These are phyloP conservation scores for Pistacia integerrima DNA, from an alignment of 345 rosid genomes.

Conservation along the genomic window DNA sequence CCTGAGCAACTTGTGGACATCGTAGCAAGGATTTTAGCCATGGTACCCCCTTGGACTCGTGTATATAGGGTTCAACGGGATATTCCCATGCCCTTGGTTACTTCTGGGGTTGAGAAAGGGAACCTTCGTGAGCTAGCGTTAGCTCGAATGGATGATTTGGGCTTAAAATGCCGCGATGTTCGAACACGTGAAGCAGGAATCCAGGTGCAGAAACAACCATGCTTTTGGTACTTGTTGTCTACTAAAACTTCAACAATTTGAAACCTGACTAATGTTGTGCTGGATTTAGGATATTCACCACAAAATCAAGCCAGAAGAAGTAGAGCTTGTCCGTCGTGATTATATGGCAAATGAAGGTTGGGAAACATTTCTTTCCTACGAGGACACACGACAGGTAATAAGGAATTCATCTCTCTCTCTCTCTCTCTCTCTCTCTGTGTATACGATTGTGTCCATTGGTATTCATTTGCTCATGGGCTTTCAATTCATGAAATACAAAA, in stretches of 20 bases:
- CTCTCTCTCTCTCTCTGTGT: not conserved
- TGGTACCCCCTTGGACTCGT: slow-evolving; percentile 99
- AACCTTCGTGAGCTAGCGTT: slow-evolving; percentile 96
- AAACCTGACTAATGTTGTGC: slow-evolving; percentile 17
- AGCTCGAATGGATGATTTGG: slow-evolving; percentile 97
- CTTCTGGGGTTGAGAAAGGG: slow-evolving; percentile 99
- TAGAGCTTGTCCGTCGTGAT: slow-evolving; percentile 99
- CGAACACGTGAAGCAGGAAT: slow-evolving; percentile 99
- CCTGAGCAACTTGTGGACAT: slow-evolving; percentile 99
- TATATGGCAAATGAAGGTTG: slow-evolving; percentile 97
- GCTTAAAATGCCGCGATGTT: slow-evolving; percentile 97
- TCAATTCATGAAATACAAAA: not conserved
- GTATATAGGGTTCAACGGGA: slow-evolving; percentile 98
- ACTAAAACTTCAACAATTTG: slow-evolving; percentile 10
- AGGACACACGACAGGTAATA: slow-evolving; percentile 91
- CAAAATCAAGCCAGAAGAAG: slow-evolving; percentile 94
- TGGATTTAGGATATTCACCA: slow-evolving; percentile 85
- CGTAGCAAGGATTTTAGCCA: slow-evolving; percentile 91
- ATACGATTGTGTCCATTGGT: not conserved
- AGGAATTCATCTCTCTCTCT: not conserved
- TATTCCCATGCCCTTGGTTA: slow-evolving; percentile 98
- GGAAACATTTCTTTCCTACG: slow-evolving; percentile 97
- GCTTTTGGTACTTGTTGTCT: slow-evolving; percentile 1
- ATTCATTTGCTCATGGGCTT: not conserved
- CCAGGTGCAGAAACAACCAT: slow-evolving; percentile 50